These are phyloP conservation scores for Starmerella davenportii DNA, from an alignment of 805 yeast species.

Conservation along the genomic window DNA sequence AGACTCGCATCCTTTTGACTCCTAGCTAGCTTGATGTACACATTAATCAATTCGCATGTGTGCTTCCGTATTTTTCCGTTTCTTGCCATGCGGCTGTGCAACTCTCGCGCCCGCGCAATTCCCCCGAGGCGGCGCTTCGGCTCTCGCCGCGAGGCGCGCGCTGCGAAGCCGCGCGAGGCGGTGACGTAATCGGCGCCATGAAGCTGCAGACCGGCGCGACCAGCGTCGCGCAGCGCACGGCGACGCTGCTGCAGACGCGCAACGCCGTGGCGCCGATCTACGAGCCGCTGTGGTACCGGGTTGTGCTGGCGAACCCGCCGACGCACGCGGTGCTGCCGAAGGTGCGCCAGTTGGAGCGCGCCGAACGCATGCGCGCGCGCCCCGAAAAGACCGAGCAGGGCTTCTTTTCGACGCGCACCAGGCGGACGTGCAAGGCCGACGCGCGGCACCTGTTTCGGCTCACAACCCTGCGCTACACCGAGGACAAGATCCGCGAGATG, in stretches of 20 bases:
- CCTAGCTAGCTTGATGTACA: too few species aligned
- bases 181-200: too few species aligned
- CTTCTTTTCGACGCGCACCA: slow-evolving; percentile 32
- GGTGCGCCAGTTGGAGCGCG: slow-evolving; percentile 19
- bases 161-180: too few species aligned
- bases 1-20: too few species aligned
- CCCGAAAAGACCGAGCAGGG: slow-evolving; percentile 14
- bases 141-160: too few species aligned
- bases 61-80: too few species aligned
- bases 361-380: neutral
- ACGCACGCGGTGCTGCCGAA: slow-evolving; percentile 38
- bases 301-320: slow-evolving; percentile 73
- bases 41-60: too few species aligned
- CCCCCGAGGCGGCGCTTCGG: too few species aligned
- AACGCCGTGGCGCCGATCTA: slow-evolving; percentile 25
- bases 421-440: slow-evolving; percentile 19
- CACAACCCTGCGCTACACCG: slow-evolving; percentile 39
- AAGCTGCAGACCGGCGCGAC: slow-evolving; percentile 63
- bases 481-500: slow-evolving; percentile 64
- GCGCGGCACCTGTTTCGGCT: slow-evolving; percentile 31
- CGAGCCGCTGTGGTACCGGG: slow-evolving; percentile 82
- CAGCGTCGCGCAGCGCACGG: slow-evolving; percentile 61
- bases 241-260: slow-evolving; percentile 44
- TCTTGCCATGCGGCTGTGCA: too few species aligned
- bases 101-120: too few species aligned